phyloP scores from a whole-genome alignment of 192 early-diverging fungal genomes.

The Linnemannia hyalina region DNA sequence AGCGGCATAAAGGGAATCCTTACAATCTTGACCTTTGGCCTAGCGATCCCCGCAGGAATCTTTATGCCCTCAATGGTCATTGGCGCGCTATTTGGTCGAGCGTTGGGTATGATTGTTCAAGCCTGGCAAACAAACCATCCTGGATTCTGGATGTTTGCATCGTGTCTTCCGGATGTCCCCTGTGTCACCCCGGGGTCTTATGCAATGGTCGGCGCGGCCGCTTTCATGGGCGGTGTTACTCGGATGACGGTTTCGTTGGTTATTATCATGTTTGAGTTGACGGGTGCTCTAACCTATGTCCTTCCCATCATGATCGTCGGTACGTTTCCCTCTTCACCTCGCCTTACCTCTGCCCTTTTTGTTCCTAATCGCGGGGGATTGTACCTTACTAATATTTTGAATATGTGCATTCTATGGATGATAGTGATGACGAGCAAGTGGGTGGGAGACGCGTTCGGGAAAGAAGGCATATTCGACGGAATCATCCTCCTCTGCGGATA shows the following conservation, averaged over 20 bases:
- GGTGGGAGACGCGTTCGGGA: constrained; percentile 81
- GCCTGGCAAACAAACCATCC: constrained; percentile 75
- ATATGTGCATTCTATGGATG: constrained; percentile 17
- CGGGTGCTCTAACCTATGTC: constrained; percentile 95
- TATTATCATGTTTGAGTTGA: constrained; percentile 99
- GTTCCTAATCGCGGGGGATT: background rate
- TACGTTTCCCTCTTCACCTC: constrained; percentile 43
- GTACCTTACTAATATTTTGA: constrained; percentile 6
- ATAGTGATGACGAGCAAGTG: constrained; percentile 83
- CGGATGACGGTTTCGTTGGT: constrained; percentile 92
- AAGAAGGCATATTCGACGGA: constrained; percentile 75
- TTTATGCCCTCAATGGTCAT: constrained; percentile 91
- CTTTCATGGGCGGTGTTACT: constrained; percentile 86
- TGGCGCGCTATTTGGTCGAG: constrained; percentile 94
- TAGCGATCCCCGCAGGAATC: constrained; percentile 84
- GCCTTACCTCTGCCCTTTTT: background rate
- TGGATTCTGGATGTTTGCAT: constrained; percentile 72
- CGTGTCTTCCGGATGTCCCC: constrained; percentile 81
- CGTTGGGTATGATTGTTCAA: constrained; percentile 88
- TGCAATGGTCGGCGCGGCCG: constrained; percentile 89
- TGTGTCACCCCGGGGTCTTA: constrained; percentile 89
- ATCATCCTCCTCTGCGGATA: constrained; percentile 71
- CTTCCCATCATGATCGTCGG: constrained; percentile 90
- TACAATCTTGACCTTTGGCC: constrained; percentile 79
- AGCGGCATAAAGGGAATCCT: constrained; percentile 73